phyloP scores from a whole-genome alignment of 345 rosid genomes.

The Eucalyptus curtisii region DNA sequence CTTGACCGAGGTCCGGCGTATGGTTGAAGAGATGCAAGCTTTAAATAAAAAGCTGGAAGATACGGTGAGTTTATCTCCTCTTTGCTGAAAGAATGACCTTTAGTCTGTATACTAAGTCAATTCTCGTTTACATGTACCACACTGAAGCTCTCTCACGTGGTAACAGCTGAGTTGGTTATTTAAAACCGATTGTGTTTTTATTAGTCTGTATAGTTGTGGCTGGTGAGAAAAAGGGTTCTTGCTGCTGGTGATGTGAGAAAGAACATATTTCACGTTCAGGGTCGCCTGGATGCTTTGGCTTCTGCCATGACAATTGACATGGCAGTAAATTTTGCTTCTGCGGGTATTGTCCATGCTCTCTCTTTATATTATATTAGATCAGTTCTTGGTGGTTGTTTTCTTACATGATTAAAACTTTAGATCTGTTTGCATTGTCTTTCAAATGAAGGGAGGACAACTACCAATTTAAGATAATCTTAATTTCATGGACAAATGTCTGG shows the following conservation, averaged over 20 bases:
- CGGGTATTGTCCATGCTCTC: not conserved
- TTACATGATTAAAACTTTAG: not conserved
- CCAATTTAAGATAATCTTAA: not conserved
- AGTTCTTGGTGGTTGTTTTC: not conserved
- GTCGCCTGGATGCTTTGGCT: not conserved
- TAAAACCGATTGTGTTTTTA: not conserved
- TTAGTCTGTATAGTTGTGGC: not conserved
- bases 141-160: not conserved
- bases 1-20: conserved; percentile 49
- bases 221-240: not conserved
- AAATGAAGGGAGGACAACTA: not conserved
- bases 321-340: not conserved
- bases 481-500: not conserved
- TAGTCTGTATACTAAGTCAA: not conserved
- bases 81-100: not conserved
- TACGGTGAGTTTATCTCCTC: conserved; percentile 31
- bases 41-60: conserved; percentile 73
- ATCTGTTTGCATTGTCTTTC: not conserved
- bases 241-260: not conserved
- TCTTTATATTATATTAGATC: not conserved
- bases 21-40: conserved; percentile 89
- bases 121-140: not conserved
- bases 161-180: not conserved
- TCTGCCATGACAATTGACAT: not conserved
- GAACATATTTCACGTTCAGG: not conserved